Conservation (phyloP, 345 rosid genomes). For the Linum lewisii region DNA sequence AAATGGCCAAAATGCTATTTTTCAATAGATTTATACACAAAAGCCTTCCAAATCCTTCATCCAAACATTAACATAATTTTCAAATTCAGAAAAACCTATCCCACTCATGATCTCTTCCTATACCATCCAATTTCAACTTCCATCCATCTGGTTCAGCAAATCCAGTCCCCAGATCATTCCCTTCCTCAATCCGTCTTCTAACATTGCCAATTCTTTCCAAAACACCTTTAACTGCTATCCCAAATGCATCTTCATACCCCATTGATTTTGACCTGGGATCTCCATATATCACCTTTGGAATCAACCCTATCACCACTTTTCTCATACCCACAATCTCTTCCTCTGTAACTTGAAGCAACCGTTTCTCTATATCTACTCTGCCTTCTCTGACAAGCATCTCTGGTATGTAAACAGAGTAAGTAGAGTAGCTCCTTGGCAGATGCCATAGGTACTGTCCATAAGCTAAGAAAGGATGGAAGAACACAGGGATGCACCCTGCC, state of each 20-base stretch:
- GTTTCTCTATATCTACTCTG: constrained; percentile 1
- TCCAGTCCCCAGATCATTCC: constrained; percentile 13
- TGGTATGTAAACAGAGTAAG: constrained; percentile 17
- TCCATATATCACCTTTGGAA: constrained; percentile 15
- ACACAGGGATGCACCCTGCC: too few species aligned
- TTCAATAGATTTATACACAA: too few species aligned
- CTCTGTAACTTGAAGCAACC: neutral
- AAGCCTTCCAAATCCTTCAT: too few species aligned
- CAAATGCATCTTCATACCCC: constrained; percentile 18
- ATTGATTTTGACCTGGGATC: constrained; percentile 10
- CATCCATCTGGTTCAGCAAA: constrained; percentile 4
- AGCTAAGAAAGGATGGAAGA: constrained; percentile 18
- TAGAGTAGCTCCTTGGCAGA: constrained; percentile 9
- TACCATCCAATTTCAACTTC: constrained; percentile 1
- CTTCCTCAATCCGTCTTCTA: neutral
- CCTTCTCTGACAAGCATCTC: constrained; percentile 5
- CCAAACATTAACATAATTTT: too few species aligned
- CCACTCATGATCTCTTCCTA: neutral
- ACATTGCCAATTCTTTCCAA: constrained; percentile 10
- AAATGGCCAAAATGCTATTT: too few species aligned
- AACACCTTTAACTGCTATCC: constrained; percentile 6
- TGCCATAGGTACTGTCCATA: constrained; percentile 16
- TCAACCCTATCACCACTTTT: constrained; percentile 13
- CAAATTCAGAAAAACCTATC: neutral
- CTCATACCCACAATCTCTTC: neutral